Evolutionary conservation across 192 early-diverging fungal genomes (phyloP), one percentile per base, ranked within the genome.

Genomic region (Coemansia sp.): DNA sequence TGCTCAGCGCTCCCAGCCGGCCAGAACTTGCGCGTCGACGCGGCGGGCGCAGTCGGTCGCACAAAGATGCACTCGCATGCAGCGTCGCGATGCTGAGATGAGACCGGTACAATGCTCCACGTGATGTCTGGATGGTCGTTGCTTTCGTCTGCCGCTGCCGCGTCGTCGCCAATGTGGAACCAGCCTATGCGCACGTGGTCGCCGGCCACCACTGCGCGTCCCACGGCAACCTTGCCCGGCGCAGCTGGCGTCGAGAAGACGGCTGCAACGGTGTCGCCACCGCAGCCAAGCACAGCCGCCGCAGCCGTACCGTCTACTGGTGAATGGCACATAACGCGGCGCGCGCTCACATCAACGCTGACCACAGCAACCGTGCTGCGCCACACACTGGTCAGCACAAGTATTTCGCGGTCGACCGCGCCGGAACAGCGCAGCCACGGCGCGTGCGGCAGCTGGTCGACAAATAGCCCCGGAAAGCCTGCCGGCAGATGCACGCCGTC

Each of bases 381-480:
- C 81, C 77, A 83, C 17, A 37, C 59, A 18, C 62, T 68, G 38
- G 55, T 58, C 51, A 75, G 65, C 25, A 55, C 62, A 24, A 81
- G 53, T 11, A 67, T 17, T 11, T 71, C 65, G 6, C 50, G 27
- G 37, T 44, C 54, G 5, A 49, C 25, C 2, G 23, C 13, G 25
- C 19, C 22, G 19, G 34, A 57, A 3, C 52, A 17, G 12, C 40
- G 56, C 30, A 73, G n/a, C 77, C 78, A 65, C 21, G 71, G 50
- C 27, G 57, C 48, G 41, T 17, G 12, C 13, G 81, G 62, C 5
- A 92, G 78, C 43, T 81, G 79, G 47, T 84, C 82, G 57, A 78
- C 59, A 56, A 85, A 93, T 1, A 93, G 67, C 2, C 91, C 91
- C 3, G 83, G 84, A 66, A 93, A 93, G 11, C 74, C 81, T 7